Percentiles rank a stretch among this genome's conserved stretches.
Evolutionary conservation across 2,329 filamentous ascomycete genomes (phyloP).

Genomic region (Fusarium siculi): DNA sequence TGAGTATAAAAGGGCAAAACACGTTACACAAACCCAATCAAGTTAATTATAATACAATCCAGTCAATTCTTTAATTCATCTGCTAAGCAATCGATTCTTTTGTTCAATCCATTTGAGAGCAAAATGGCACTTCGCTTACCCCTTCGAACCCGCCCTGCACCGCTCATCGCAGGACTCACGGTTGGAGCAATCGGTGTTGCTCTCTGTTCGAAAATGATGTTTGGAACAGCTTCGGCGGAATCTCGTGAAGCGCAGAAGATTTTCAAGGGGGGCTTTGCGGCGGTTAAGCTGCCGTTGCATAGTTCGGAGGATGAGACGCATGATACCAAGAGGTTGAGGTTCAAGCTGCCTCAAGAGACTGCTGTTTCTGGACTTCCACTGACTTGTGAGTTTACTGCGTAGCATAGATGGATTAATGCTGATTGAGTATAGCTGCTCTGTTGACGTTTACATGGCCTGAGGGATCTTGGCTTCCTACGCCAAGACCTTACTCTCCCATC

Average conservation of each 20-base stretch:
- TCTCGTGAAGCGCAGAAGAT: slow-evolving; percentile 30
- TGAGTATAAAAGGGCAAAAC: neutral
- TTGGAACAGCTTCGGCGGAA: slow-evolving; percentile 38
- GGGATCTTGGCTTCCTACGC: slow-evolving; percentile 66
- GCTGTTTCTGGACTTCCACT: slow-evolving; percentile 60
- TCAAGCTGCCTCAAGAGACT: slow-evolving; percentile 61
- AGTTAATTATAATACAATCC: neutral
- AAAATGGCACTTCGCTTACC: slow-evolving; percentile 28
- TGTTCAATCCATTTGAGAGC: neutral
- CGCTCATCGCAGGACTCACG: slow-evolving; percentile 39
- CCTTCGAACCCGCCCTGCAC: slow-evolving; percentile 32
- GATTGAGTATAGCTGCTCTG: slow-evolving; percentile 57
- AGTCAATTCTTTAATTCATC: accelerated
- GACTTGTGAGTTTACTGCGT: slow-evolving; percentile 53
- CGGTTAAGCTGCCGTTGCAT: slow-evolving; percentile 61
- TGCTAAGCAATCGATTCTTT: accelerated
- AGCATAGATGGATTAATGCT: neutral
- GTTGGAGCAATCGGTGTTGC: slow-evolving; percentile 31
- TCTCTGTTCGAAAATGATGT: slow-evolving; percentile 34
- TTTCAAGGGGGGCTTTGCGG: slow-evolving; percentile 52
- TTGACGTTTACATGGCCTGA: slow-evolving; percentile 69
- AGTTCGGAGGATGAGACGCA: slow-evolving; percentile 65
- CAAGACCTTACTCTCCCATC: slow-evolving; percentile 75
- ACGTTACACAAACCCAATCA: neutral
- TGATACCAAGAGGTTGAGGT: slow-evolving; percentile 68